Evolutionary conservation across 805 yeast genomes (phyloP), one percentile per base, ranked within the genome.

Genomic region (Wickerhamiella bombiphila): DNA sequence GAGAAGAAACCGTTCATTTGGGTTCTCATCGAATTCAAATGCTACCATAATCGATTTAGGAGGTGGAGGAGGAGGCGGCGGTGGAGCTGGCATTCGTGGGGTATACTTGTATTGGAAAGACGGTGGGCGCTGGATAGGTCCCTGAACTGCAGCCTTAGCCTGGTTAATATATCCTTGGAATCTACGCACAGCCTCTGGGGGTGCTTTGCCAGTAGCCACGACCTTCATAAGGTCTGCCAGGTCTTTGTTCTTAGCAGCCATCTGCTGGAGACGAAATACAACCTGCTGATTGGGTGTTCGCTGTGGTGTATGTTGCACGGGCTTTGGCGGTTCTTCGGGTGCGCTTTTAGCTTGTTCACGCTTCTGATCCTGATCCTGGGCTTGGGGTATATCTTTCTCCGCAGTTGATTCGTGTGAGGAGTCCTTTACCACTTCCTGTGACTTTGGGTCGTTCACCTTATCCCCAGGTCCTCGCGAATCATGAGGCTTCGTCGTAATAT

Each of bases 181-280:
- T 33, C 72, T 74, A 18, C 70, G 61, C 14, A 88, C 78, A 54
- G 83, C 88, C 5, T 68, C 74, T 4, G 72, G 69, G 1, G 74
- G 56, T 0, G 95, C 94, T 18, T 64, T 66, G 3, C 94, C 94
- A 39, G 77, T 69, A 0, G 97, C 96, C 2, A 88, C 95, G 4
- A 68, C 69, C 44, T 76, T 74, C 95, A 88, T 85, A 37, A 88
- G 60, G 1, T 68, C 58, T 45, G 74, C 78, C 35, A 88, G 58
- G 3, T 74, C 66, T 0, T 72, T 66, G 50, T 85, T 93, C 3
- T 66, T 64, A 29, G 78, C 68, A 0, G 96, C 96, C 58, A 88
- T 74, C 1, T 78, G 65, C 51, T 86, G 86, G 51, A 88, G 66
- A 48, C 83, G 80, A 3, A 80, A 74, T 47, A 88, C 83, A 80